Evolutionary conservation across 2,329 filamentous ascomycete species (phyloP).

Genomic region (Waltergamsia citrina): DNA sequence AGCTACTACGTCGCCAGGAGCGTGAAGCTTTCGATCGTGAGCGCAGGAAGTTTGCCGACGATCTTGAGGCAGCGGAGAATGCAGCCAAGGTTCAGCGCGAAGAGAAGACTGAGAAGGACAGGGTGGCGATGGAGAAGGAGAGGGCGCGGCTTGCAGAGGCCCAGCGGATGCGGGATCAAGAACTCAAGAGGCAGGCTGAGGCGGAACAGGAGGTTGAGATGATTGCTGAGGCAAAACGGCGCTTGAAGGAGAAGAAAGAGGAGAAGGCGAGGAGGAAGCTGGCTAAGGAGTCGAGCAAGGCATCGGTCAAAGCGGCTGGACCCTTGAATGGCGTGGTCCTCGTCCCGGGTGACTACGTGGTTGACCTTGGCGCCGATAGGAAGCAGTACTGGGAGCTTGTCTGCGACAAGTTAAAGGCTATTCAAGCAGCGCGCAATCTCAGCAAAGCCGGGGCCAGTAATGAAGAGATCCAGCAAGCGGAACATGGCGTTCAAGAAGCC

Average conservation of each 20-base stretch:
- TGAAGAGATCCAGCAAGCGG: constrained; percentile 17
- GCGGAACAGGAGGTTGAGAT: constrained; percentile 29
- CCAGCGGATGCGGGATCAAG: constrained; percentile 26
- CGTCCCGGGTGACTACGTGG: constrained; percentile 24
- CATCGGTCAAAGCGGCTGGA: constrained; percentile 11
- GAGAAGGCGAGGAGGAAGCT: constrained; percentile 27
- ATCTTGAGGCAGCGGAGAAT: constrained; percentile 70
- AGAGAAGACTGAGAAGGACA: constrained; percentile 26
- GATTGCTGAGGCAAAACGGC: constrained; percentile 23
- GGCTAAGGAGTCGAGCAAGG: constrained; percentile 23
- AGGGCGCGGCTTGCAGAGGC: constrained; percentile 24
- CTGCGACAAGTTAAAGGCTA: constrained; percentile 29
- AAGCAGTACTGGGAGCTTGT: constrained; percentile 29
- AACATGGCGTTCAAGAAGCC: constrained; percentile 17
- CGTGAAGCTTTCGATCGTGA: constrained; percentile 65
- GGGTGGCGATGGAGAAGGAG: constrained; percentile 25
- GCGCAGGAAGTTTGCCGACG: constrained; percentile 71
- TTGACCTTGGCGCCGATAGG: constrained; percentile 16
- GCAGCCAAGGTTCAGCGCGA: constrained; percentile 52
- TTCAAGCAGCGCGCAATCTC: constrained; percentile 23
- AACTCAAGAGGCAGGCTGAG: constrained; percentile 20
- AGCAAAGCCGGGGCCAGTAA: constrained; percentile 13
- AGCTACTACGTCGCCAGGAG: constrained; percentile 59
- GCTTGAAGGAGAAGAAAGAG: constrained; percentile 28
- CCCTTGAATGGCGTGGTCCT: constrained; percentile 22